phyloP scores from a whole-genome alignment of 768 basidiomycete species.

The Kwoniella sp. region DNA sequence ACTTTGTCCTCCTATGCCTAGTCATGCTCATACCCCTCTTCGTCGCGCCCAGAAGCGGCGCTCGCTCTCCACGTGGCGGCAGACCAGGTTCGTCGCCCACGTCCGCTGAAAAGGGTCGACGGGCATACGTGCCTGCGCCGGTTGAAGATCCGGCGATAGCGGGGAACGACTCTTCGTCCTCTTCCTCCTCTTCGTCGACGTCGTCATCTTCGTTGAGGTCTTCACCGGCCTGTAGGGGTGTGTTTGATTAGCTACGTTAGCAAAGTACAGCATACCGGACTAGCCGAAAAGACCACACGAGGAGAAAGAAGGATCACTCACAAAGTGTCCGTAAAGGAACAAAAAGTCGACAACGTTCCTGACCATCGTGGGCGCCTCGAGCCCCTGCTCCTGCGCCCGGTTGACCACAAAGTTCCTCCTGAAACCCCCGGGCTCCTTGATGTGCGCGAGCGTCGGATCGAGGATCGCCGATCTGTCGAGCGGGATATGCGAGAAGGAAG shows the following conservation, averaged over 20 bases:
- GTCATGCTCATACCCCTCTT: constrained; percentile 46
- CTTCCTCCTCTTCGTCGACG: constrained; percentile 67
- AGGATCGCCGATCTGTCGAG: constrained; percentile 57
- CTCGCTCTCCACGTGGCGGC: constrained; percentile 36
- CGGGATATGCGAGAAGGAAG: constrained; percentile 62
- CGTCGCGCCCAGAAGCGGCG: constrained; percentile 41
- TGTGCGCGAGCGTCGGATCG: constrained; percentile 84
- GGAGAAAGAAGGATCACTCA: constrained; percentile 59
- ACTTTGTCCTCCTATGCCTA: constrained; percentile 60
- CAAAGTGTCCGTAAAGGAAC: constrained; percentile 93
- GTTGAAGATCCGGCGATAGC: constrained; percentile 1
- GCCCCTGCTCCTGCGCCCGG: constrained; percentile 69
- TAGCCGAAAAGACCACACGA: constrained; percentile 14
- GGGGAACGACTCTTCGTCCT: constrained; percentile 61
- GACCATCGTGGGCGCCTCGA: constrained; percentile 63
- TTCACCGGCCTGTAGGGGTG: constrained; percentile 69
- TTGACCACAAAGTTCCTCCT: constrained; percentile 81
- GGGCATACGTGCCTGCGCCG: constrained; percentile 49
- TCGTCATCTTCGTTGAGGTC: constrained; percentile 82
- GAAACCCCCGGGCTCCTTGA: constrained; percentile 94
- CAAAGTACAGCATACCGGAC: too few relatives aligned
- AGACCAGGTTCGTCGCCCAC: constrained; percentile 15
- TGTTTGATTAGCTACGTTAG: constrained; percentile 3
- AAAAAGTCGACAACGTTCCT: constrained; percentile 94
- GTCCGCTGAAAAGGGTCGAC: constrained; percentile 15